These are phyloP conservation scores for Salvia hispanica DNA, from an alignment of 257 asterid species.

Conservation along the genomic window DNA sequence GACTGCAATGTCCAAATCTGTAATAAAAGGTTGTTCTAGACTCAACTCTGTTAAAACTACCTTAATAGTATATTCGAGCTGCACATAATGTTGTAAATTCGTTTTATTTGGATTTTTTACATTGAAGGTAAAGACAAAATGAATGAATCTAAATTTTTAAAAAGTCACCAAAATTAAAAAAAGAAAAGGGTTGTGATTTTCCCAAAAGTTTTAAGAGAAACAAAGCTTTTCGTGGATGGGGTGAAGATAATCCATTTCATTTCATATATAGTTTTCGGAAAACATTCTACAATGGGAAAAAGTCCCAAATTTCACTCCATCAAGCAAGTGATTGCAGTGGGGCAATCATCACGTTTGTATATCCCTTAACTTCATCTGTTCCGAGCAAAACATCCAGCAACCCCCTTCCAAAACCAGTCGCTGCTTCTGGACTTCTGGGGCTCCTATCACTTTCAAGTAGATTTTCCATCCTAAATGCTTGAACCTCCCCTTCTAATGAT, in stretches of 20 bases:
- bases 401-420: slow-evolving; percentile 89
- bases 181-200: slow-evolving; percentile 5
- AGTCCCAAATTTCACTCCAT: slow-evolving; percentile 34
- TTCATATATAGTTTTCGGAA: slow-evolving; percentile 27
- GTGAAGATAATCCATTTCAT: slow-evolving; percentile 12
- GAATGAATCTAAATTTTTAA: slow-evolving; percentile 30
- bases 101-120: background rate
- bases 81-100: background rate
- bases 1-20: background rate
- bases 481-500: slow-evolving; percentile 74
- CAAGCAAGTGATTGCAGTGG: slow-evolving; percentile 12
- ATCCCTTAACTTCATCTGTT: slow-evolving; percentile 24
- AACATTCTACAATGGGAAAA: slow-evolving; percentile 26
- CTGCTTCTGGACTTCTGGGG: slow-evolving; percentile 57
- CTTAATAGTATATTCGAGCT: no score
- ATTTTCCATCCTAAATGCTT: slow-evolving; percentile 61
- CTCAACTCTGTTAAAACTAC: background rate
- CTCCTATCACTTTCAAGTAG: slow-evolving; percentile 78
- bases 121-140: slow-evolving; percentile 5
- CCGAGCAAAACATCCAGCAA: slow-evolving; percentile 48
- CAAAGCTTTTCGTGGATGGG: slow-evolving; percentile 1
- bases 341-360: slow-evolving; percentile 4
- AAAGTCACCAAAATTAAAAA: slow-evolving; percentile 23
- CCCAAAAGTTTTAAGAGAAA: slow-evolving; percentile 11
- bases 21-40: background rate